These are phyloP conservation scores for Pleurotus sapidus DNA, from an alignment of 768 basidiomycete species.

Conservation along the genomic window DNA sequence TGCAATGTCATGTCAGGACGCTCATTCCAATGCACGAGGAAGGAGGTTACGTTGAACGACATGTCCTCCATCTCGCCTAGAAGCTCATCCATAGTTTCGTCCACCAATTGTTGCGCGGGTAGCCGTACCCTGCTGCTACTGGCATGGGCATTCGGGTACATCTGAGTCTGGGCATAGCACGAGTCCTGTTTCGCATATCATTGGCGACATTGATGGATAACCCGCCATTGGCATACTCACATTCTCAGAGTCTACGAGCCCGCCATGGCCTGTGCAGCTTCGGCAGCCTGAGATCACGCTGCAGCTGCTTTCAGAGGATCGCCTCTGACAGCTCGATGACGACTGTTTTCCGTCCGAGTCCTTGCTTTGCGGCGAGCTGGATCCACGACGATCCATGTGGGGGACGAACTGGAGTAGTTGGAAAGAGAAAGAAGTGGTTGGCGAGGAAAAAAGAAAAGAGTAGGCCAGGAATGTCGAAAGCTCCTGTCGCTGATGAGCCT, in stretches of 20 bases:
- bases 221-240: not conserved
- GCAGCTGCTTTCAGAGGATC: too few species aligned
- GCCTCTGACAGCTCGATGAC: not conserved
- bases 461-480: not conserved
- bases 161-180: not conserved
- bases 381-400: not conserved
- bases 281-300: too few species aligned
- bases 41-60: not conserved
- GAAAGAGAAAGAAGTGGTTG: not conserved
- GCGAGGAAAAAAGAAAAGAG: not conserved
- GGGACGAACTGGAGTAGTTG: not conserved
- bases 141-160: not conserved
- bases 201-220: not conserved
- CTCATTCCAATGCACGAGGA: not conserved
- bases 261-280: too few species aligned
- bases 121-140: not conserved
- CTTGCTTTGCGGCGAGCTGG: not conserved
- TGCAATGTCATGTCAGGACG: not conserved
- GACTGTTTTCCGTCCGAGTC: not conserved
- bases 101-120: not conserved
- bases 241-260: too few species aligned
- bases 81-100: not conserved
- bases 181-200: not conserved
- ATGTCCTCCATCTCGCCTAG: slow-evolving; percentile 1
- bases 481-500: not conserved